Percentiles rank a stretch among this genome's conserved stretches.
These are phyloP conservation scores for Urostyla sp. DNA, from an alignment of 73 alveolate genomes.

Conservation along the genomic window DNA sequence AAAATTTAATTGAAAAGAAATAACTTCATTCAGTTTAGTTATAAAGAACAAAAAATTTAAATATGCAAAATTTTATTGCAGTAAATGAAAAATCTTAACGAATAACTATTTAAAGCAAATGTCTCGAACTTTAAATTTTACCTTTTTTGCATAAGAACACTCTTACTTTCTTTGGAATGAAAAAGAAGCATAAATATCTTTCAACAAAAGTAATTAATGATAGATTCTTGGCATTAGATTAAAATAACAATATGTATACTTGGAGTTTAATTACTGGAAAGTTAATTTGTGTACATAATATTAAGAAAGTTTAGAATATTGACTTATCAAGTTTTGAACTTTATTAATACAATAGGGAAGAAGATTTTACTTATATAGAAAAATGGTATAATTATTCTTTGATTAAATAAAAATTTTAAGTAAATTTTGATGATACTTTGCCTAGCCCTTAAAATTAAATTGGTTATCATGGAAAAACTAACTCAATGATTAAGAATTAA, in stretches of 20 bases:
- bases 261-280: constrained; percentile 55
- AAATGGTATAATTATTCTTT: too few species aligned
- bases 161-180: constrained; percentile 37
- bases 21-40: constrained; percentile 15
- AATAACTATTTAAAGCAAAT: constrained; percentile 8
- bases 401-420: too few species aligned
- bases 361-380: too few species aligned
- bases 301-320: too few species aligned
- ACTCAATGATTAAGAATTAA: too few species aligned
- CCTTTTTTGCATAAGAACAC: constrained; percentile 54
- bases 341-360: too few species aligned
- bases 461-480: too few species aligned
- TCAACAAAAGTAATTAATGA: constrained; percentile 36
- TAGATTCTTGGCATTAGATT: constrained; percentile 9
- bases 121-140: constrained; percentile 16
- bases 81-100: constrained; percentile 32
- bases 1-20: constrained; percentile 29
- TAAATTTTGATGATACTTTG: too few species aligned
- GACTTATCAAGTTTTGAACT: too few species aligned
- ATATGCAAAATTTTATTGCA: constrained; percentile 33
- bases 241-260: constrained; percentile 21
- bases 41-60: not conserved
- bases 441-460: too few species aligned
- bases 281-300: too few species aligned
- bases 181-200: constrained; percentile 22